Evolutionary conservation across 179 eudicot species (phyloP).

Genomic region (Corrigiola litoralis): DNA sequence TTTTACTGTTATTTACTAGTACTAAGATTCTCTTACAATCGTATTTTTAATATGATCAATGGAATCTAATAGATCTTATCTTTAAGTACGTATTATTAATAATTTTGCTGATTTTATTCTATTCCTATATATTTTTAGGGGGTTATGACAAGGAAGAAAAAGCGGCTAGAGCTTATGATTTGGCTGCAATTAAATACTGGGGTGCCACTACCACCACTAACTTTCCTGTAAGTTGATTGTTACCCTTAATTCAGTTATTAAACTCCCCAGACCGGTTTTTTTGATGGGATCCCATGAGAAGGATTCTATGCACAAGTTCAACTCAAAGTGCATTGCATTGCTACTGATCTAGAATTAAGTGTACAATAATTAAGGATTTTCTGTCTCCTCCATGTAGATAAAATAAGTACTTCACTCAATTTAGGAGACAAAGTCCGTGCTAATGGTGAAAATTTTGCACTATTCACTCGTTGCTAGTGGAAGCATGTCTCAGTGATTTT

Average conservation of each 20-base stretch:
- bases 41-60: background rate
- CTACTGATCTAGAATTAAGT: conserved; percentile 2
- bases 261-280: background rate
- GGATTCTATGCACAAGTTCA: background rate
- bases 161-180: conserved; percentile 95
- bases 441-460: conserved; percentile 11
- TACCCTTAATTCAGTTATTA: background rate
- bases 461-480: conserved; percentile 19
- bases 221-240: conserved; percentile 62
- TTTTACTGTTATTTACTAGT: conserved; percentile 25
- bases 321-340: conserved; percentile 11
- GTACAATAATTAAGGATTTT: conserved; percentile 18
- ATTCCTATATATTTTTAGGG: conserved; percentile 38
- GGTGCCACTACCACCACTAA: conserved; percentile 90
- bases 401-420: background rate
- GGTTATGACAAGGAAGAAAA: conserved; percentile 99
- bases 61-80: conserved; percentile 14
- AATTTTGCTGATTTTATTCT: conserved; percentile 24
- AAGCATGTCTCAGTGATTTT: conserved; percentile 21
- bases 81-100: background rate
- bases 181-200: conserved; percentile 97
- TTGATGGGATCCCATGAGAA: background rate
- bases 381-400: conserved; percentile 4
- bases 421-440: conserved; percentile 4
- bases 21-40: conserved; percentile 23